Percentiles rank a stretch among this genome's conserved stretches.
These are phyloP conservation scores for Lepidium didymum DNA, from an alignment of 345 rosid genomes.

Conservation along the genomic window DNA sequence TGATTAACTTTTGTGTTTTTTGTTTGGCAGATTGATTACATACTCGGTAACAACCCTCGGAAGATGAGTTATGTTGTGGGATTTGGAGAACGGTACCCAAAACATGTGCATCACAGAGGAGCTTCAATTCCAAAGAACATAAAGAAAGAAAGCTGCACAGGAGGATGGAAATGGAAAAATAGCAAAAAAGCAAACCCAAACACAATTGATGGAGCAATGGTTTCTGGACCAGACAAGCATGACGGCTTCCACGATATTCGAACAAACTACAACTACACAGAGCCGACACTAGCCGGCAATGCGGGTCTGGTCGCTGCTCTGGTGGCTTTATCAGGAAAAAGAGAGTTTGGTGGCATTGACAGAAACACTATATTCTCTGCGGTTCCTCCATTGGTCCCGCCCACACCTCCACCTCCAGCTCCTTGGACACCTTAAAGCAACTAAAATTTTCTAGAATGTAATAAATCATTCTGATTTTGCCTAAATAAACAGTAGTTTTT, in stretches of 20 bases:
- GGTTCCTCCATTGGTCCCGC: conserved; percentile 72
- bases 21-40: conserved; percentile 61
- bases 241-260: conserved; percentile 83
- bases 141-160: conserved; percentile 64
- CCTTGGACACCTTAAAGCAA: conserved; percentile 78
- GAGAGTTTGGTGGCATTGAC: conserved; percentile 43
- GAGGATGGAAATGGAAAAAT: conserved; percentile 91
- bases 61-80: conserved; percentile 91
- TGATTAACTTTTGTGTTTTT: not conserved
- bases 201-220: conserved; percentile 85
- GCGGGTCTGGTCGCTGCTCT: conserved; percentile 91
- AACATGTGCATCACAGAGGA: conserved; percentile 78
- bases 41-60: conserved; percentile 80
- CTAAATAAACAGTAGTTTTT: not conserved
- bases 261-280: conserved; percentile 86
- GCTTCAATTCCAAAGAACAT: conserved; percentile 73
- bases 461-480: not conserved
- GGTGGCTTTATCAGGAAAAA: conserved; percentile 73
- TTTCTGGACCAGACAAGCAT: conserved; percentile 86
- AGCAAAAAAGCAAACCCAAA: conserved; percentile 62
- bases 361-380: conserved; percentile 83
- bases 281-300: conserved; percentile 81
- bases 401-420: conserved; percentile 90
- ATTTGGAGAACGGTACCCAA: conserved; percentile 69
- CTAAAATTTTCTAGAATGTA: not conserved